Conservation (phyloP, 352 stramenopile genomes). For the Globisporangium radiosum region DNA sequence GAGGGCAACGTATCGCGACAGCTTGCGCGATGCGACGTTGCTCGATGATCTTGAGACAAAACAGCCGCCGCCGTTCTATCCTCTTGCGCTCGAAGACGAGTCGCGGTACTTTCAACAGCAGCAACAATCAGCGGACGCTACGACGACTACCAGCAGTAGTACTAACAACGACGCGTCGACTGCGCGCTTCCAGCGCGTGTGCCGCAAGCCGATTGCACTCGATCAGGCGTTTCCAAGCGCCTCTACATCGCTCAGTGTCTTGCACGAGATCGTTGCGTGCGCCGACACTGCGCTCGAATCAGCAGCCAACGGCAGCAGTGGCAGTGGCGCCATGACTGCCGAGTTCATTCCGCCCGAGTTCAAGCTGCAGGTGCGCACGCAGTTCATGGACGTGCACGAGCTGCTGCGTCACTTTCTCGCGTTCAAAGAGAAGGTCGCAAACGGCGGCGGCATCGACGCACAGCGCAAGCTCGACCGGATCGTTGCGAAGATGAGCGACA, state of each 20-base stretch:
- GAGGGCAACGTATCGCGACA: constrained; percentile 44
- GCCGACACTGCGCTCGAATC: constrained; percentile 19
- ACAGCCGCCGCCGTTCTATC: constrained; percentile 50
- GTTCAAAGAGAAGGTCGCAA: constrained; percentile 68
- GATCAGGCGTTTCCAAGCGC: constrained; percentile 51
- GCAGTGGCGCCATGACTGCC: constrained; percentile 39
- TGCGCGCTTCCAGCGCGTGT: constrained; percentile 37
- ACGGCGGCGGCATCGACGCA: constrained; percentile 44
- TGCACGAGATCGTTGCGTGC: constrained; percentile 58
- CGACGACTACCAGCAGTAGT: constrained; percentile 16
- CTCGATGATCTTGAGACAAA: constrained; percentile 67
- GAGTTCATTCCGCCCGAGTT: constrained; percentile 82
- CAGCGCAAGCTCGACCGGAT: constrained; percentile 80
- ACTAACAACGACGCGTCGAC: neutral
- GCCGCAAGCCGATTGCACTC: constrained; percentile 31
- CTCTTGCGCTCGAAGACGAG: constrained; percentile 75
- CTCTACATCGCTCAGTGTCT: constrained; percentile 43
- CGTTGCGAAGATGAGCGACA: constrained; percentile 82
- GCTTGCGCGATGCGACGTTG: constrained; percentile 48
- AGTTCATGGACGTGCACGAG: constrained; percentile 83
- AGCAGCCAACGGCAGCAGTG: constrained; percentile 26
- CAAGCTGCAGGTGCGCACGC: constrained; percentile 83
- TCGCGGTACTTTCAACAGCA: constrained; percentile 76
- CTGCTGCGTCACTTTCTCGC: constrained; percentile 78
- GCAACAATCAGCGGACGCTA: too few species aligned